Base-by-base conservation (phyloP, 495 filamentous ascomycete species). In the Aspergillus bridgeri region DNA sequence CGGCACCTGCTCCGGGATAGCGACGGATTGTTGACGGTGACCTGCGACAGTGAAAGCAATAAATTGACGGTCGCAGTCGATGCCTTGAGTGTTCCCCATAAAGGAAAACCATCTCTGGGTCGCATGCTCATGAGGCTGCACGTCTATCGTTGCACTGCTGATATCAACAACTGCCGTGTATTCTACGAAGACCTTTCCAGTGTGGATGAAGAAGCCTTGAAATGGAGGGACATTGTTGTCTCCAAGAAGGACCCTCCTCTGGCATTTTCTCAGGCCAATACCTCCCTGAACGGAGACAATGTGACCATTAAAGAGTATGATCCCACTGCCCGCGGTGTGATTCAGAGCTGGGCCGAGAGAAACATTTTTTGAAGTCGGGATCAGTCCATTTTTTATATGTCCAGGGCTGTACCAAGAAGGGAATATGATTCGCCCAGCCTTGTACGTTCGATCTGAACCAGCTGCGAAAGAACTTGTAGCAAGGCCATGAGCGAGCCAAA, bases 81-180 rank as follows among this genome's bases (percentile, higher is more conserved):
- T 43, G 64, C 65, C 4, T 58, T 58, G 11, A 73, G 70, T 53
- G 74, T 79, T 33, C 15, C 61, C 11, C 62, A 58, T 2, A 64
- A 81, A 38, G 76, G 73, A 0, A 78, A 75, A 51, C 66, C 68
- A 0, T 77, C 73, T 13, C 65, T 81, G 19, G 76, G 70, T 42
- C 59, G 61, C 15, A 70, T 80, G 67, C 67, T 81, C 7, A 57
- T 74, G 22, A 65, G 59, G 13, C 58, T 80, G 17, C 76, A 82
- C 54, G 76, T 79, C 42, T 76, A 74, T 55, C 73, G 75, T 11
- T 80, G 69, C 50, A 81, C 78, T 18, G 79, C 76, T 1, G 74
- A 81, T 58, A 68, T 71, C 5, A 54, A 65, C 5, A 59, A 56
- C 19, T 77, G 75, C 53, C 64, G 69, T 2, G 43, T 54, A 4